phyloP scores from a whole-genome alignment of 306 rosid species.

The Heteromeles arbutifolia region DNA sequence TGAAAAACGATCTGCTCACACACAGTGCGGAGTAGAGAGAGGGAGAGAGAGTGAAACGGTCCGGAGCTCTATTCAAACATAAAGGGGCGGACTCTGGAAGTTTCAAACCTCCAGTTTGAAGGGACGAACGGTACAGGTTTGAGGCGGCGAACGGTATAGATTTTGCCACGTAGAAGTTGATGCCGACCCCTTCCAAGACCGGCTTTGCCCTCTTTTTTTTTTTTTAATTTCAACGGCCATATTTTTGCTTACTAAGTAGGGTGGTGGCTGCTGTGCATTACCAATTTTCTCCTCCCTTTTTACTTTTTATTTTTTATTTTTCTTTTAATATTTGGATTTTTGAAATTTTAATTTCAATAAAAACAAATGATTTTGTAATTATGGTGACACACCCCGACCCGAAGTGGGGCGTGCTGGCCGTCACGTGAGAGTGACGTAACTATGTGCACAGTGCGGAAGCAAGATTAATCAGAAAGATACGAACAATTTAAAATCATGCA shows the following conservation, averaged over 20 bases:
- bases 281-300: not conserved
- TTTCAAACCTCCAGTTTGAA: conserved; percentile 47
- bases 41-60: conserved; percentile 35
- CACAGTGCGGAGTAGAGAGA: conserved; percentile 6
- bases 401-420: too few species aligned
- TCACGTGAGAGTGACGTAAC: too few species aligned
- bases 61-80: conserved; percentile 58
- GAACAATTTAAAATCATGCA: too few species aligned
- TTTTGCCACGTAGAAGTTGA: conserved; percentile 19
- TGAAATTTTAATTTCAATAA: not conserved
- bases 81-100: conserved; percentile 53
- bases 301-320: too few species aligned
- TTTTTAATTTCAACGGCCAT: conserved; percentile 27
- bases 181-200: not conserved
- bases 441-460: too few species aligned
- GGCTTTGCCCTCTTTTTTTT: not conserved
- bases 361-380: not conserved
- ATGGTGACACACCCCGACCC: too few species aligned
- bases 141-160: conserved; percentile 4
- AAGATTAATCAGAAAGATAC: too few species aligned
- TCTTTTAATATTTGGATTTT: not conserved
- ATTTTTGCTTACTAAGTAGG: not conserved
- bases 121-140: conserved; percentile 5
- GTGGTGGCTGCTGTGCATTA: too few species aligned
- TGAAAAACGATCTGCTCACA: conserved; percentile 22